Evolutionary conservation across 2,329 filamentous ascomycete species (phyloP), one percentile per base, ranked within the genome.

Genomic region (Colletotrichum zoysiae): DNA sequence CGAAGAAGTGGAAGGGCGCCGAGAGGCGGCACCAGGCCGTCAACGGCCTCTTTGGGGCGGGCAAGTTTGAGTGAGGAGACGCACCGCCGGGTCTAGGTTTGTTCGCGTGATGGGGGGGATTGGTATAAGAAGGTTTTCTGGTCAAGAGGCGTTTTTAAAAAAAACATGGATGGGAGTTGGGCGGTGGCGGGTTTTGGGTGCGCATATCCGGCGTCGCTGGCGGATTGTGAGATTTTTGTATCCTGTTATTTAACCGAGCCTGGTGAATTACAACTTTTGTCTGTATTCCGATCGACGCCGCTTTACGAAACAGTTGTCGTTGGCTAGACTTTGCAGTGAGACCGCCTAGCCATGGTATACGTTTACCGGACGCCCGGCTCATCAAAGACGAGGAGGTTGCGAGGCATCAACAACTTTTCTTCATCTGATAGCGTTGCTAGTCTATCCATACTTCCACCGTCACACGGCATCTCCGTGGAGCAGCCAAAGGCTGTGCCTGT

Each of bases 31-130:
- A 86, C 38, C 86, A 87, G 74, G 84, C 85, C 20, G 88, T 91
- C 0, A 87, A 88, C 7, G 88, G 88, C 1, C 76, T 92, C 73
- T 86, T 92, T 80, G 87, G 86, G 0, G 84, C 81, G 42, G 89
- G 89, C 9, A 83, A 81, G 74, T 89, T 89, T 79, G 87, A 87
- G 79, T 87, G 53, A 56, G 5, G 2, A 5, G 16, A 20, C 0
- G 14, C 40, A 4, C 12, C 11, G 59, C 14, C 20, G 38, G 20
- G 44, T 2, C 7, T 18, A 14, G 20, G 50, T 16, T n/a, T 12
- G 18, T 7, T 18, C 5, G 18, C 26, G 33, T 44, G 2, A 56
- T 55, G n/a, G 2, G 44, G 2, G 44, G 18, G 7, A 46, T 7
- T 11, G 61, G 18, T 44, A 64, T 5, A 26, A 53, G 11, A 53